Evolutionary conservation across 805 yeast genomes (phyloP).

Genomic region (Kuraishia cidri): DNA sequence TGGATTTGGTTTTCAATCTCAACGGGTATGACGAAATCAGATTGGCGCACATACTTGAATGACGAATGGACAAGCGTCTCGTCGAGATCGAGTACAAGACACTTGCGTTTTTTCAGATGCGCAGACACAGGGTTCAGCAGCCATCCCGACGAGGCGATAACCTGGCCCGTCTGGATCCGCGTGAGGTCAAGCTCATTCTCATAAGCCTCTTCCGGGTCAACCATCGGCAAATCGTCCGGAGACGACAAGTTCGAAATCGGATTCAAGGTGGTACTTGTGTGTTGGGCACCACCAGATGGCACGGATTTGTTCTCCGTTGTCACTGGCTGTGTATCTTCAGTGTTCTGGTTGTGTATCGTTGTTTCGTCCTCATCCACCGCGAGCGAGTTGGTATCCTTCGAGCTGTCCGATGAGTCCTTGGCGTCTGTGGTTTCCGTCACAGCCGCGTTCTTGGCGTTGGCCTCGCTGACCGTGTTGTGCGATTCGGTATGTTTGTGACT

Average conservation of each 20-base stretch:
- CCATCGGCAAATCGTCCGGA: constrained; percentile 5
- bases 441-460: constrained; percentile 5
- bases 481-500: neutral
- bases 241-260: constrained; percentile 2
- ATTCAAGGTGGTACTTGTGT: neutral
- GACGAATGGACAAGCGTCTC: constrained; percentile 96
- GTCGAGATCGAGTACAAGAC: constrained; percentile 86
- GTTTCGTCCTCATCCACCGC: constrained; percentile 13
- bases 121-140: constrained; percentile 49
- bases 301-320: neutral
- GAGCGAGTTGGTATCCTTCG: constrained; percentile 16
- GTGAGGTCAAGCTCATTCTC: constrained; percentile 48
- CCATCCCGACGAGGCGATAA: constrained; percentile 54
- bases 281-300: neutral
- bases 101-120: constrained; percentile 57
- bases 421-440: constrained; percentile 19
- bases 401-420: constrained; percentile 24
- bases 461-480: neutral
- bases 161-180: constrained; percentile 64
- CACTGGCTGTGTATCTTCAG: neutral
- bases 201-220: constrained; percentile 5
- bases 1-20: constrained; percentile 90
- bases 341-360: constrained; percentile 8
- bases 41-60: constrained; percentile 83
- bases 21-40: constrained; percentile 96